These are phyloP conservation scores for Neofusicoccum umdonicola DNA, from an alignment of 2,329 filamentous ascomycete genomes.

Conservation along the genomic window DNA sequence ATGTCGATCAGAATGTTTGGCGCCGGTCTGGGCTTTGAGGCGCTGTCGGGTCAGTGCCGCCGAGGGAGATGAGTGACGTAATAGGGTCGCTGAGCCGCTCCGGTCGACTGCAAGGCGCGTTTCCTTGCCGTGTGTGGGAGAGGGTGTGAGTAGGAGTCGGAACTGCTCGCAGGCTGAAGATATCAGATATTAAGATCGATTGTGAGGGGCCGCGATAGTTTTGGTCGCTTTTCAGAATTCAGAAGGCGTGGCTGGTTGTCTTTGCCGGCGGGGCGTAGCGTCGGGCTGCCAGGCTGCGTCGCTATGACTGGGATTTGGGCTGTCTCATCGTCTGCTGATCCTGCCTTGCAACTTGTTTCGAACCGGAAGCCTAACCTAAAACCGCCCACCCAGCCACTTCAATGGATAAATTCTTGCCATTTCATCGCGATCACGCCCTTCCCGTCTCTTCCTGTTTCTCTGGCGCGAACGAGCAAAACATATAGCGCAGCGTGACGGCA, in stretches of 20 bases:
- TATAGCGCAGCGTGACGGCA: no score
- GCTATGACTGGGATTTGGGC: background rate
- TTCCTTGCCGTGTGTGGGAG: background rate
- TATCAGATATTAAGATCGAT: background rate
- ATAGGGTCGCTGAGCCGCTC: conserved; percentile 6
- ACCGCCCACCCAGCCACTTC: background rate
- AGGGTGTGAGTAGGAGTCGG: background rate
- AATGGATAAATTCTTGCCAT: background rate
- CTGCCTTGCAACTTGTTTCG: conserved; percentile 5
- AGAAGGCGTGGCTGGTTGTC: conserved; percentile 11
- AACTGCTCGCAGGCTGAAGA: background rate
- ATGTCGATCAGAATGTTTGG: conserved; percentile 15
- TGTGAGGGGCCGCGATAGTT: background rate
- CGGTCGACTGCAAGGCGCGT: background rate
- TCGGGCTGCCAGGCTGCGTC: background rate
- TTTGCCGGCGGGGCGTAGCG: background rate
- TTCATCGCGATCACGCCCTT: background rate
- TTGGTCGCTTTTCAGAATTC: background rate
- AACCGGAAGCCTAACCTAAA: conserved; percentile 9
- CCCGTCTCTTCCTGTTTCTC: no score
- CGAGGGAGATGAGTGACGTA: conserved; percentile 6
- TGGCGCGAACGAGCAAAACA: no score
- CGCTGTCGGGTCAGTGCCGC: conserved; percentile 6
- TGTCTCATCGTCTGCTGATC: conserved; percentile 5
- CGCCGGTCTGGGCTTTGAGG: background rate